phyloP scores from a whole-genome alignment of 1,284 basidiomycete genomes.

The Thecaphora thlaspeos region DNA sequence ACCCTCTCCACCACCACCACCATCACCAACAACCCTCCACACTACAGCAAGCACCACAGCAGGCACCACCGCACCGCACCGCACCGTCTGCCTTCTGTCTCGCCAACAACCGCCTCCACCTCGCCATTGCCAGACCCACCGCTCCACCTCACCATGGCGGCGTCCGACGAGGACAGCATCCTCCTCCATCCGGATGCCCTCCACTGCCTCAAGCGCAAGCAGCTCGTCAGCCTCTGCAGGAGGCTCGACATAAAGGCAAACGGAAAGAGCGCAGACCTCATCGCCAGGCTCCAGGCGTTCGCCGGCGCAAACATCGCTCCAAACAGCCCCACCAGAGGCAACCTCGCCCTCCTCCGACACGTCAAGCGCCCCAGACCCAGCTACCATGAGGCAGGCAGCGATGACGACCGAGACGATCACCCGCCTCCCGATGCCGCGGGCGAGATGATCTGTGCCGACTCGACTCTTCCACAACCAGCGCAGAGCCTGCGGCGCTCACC shows the following conservation, averaged over 20 bases:
- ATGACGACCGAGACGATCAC: slow-evolving; percentile 16
- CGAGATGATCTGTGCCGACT: neutral
- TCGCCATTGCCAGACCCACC: neutral
- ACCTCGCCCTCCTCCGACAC: slow-evolving; percentile 24
- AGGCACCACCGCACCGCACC: too few species aligned
- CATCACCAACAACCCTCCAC: too few species aligned
- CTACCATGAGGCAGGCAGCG: slow-evolving; percentile 17
- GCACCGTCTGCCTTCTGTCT: too few species aligned
- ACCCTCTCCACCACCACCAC: too few species aligned
- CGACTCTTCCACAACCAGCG: neutral
- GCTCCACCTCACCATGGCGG: neutral
- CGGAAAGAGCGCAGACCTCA: slow-evolving; percentile 37
- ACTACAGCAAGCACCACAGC: too few species aligned
- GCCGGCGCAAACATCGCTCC: slow-evolving; percentile 27
- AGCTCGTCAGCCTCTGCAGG: slow-evolving; percentile 40
- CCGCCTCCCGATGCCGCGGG: neutral
- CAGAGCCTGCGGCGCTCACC: neutral
- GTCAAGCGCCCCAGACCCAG: slow-evolving; percentile 28
- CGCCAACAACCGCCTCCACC: neutral
- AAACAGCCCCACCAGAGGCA: slow-evolving; percentile 31
- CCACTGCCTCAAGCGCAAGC: slow-evolving; percentile 43
- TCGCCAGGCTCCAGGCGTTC: slow-evolving; percentile 27
- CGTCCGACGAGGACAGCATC: slow-evolving; percentile 16
- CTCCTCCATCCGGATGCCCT: slow-evolving; percentile 38
- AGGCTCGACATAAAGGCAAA: slow-evolving; percentile 38